phyloP scores from a whole-genome alignment of 768 basidiomycete species.

The Rhodotorula taiwanensis region DNA sequence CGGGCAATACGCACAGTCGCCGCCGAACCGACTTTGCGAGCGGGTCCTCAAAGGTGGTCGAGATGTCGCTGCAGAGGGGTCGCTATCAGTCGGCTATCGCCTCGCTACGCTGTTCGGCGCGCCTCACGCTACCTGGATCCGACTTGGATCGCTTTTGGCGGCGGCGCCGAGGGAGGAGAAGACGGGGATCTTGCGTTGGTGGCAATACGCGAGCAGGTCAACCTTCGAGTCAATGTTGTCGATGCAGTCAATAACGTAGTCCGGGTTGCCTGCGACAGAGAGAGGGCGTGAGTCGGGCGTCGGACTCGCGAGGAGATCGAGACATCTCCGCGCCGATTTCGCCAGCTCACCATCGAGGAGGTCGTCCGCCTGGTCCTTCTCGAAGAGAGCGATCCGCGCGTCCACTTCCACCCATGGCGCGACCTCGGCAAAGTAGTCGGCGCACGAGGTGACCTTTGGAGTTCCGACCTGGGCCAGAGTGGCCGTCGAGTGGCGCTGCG shows the following conservation, averaged over 20 bases:
- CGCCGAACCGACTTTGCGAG: conserved; percentile 83
- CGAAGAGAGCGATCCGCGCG: conserved; percentile 73
- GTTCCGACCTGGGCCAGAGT: conserved; percentile 82
- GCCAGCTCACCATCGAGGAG: conserved; percentile 68
- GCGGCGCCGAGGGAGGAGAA: conserved; percentile 97
- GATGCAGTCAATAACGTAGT: conserved; percentile 98
- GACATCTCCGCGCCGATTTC: conserved; percentile 37
- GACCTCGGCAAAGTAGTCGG: conserved; percentile 56
- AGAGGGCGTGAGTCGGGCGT: background rate
- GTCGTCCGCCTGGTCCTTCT: conserved; percentile 61
- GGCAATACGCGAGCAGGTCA: conserved; percentile 82
- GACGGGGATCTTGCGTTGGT: conserved; percentile 70
- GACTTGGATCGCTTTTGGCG: conserved; percentile 87
- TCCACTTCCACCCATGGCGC: conserved; percentile 84
- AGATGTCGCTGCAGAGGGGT: conserved; percentile 67
- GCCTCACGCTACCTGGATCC: conserved; percentile 67
- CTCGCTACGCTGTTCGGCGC: too few relatives aligned
- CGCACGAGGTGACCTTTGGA: conserved; percentile 80
- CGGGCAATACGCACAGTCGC: conserved; percentile 45
- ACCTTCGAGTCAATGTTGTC: conserved; percentile 97
- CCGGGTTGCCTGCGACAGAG: conserved; percentile 47
- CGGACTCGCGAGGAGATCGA: background rate
- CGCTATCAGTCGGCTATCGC: too few relatives aligned
- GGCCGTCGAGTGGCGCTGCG: conserved; percentile 74
- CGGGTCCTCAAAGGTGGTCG: conserved; percentile 84